Percentiles rank a stretch among this genome's conserved stretches.
Evolutionary conservation across 345 rosid species (phyloP).

Genomic region (Gossypium sturtianum): DNA sequence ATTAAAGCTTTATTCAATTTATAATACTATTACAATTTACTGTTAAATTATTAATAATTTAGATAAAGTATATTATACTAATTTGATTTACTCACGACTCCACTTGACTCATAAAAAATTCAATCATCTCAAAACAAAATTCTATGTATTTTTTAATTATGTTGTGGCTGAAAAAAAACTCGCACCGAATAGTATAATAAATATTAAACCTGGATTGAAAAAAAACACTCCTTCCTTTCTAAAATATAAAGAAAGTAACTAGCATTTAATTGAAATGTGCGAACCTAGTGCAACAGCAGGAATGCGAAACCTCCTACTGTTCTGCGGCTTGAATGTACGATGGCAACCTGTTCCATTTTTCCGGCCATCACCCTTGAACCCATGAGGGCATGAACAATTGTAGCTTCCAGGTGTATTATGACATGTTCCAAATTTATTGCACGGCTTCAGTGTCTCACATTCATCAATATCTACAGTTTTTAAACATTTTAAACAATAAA

Average conservation of each 20-base stretch:
- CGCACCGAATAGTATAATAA: too few relatives aligned
- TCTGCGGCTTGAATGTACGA: neutral
- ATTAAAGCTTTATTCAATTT: too few relatives aligned
- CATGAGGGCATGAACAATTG: neutral
- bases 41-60: too few relatives aligned
- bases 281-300: neutral
- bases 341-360: conserved; percentile 1
- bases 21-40: too few relatives aligned
- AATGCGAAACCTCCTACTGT: neutral
- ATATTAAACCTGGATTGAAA: too few relatives aligned
- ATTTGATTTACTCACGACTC: too few relatives aligned
- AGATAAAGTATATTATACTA: too few relatives aligned
- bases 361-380: neutral
- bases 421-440: neutral
- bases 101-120: too few relatives aligned
- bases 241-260: neutral
- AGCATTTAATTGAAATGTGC: neutral
- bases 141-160: too few relatives aligned
- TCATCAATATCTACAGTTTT: conserved; percentile 8
- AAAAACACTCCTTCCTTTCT: neutral
- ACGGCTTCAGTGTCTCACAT: neutral
- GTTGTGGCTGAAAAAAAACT: too few relatives aligned
- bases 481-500: neutral
- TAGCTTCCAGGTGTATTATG: conserved; percentile 6
- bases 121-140: too few relatives aligned